Evolutionary conservation across 495 filamentous ascomycete genomes (phyloP), one percentile per base, ranked within the genome.

Genomic region (Penicillium turbatum): DNA sequence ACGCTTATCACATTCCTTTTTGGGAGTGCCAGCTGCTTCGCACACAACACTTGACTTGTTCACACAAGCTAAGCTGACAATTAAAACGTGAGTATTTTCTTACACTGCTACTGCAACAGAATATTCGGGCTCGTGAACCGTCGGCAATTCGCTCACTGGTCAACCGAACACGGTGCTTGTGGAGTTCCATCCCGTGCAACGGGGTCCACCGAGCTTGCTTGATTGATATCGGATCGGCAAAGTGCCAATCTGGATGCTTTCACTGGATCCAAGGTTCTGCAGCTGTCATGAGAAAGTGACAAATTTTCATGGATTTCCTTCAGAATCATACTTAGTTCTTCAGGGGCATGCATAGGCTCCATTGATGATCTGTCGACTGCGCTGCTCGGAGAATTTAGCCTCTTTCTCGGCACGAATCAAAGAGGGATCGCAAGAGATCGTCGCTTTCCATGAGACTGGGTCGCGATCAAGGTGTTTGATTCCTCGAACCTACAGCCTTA

Each of bases 221-320:
- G 37, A 31, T 49, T 24, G 37, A 55, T 58, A 37, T 48, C 32
- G 45, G 45, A 51, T 55, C 54, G 58, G 61, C 61, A 61, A 35
- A 52, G 46, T 49, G 51, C 47, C 61, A 55, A 58, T 61, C 57
- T 56, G 55, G 57, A 61, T 48, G 38, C 50, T 38, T 8, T 31
- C 6, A 55, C 48, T 48, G 43, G 52, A 51, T 32, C 45, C 47
- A 51, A 17, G 48, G 36, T 50, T 38, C 1, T 35, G 41, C 46
- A 37, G 54, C 59, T 54, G 55, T 57, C 54, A 61, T 51, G 51
- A 40, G 51, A 31, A 36, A 46, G 29, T 50, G 51, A 42, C 46
- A 51, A 51, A 31, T 48, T 9, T 12, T 16, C 21, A 24, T 11
- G 17, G 8, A 0, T 35, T 17, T 36, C 32, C 15, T 36, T 38